Conservation (phyloP, 2,329 filamentous ascomycete genomes). For the Aspergillus tanneri region DNA sequence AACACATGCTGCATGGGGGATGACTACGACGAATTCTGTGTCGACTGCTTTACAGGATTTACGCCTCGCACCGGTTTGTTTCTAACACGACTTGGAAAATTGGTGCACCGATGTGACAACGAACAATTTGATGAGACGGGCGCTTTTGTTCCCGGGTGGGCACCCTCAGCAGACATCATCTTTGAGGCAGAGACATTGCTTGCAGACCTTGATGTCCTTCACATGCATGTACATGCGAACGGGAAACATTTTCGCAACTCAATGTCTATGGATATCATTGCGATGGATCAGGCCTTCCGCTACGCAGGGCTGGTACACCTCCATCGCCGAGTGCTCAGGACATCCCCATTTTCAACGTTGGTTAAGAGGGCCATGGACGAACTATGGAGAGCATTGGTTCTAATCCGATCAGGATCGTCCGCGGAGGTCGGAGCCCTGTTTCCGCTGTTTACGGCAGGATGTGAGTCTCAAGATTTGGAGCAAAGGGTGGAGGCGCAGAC, state of each 20-base stretch:
- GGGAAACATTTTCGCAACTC: constrained; percentile 42
- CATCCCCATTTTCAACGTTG: constrained; percentile 55
- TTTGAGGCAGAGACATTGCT: constrained; percentile 61
- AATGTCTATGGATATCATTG: constrained; percentile 52
- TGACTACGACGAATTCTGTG: constrained; percentile 63
- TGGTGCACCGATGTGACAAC: constrained; percentile 67
- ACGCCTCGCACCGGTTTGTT: constrained; percentile 69
- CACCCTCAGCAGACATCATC: constrained; percentile 55
- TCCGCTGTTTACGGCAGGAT: constrained; percentile 80
- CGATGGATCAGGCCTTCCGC: constrained; percentile 76
- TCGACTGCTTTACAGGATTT: constrained; percentile 80
- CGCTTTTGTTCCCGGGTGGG: constrained; percentile 57
- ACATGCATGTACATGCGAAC: constrained; percentile 39
- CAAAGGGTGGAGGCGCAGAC: constrained; percentile 63
- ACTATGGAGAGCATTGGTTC: constrained; percentile 62
- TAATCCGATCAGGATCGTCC: constrained; percentile 64
- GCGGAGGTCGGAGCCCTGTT: constrained; percentile 76
- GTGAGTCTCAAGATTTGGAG: constrained; percentile 60
- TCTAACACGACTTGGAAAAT: constrained; percentile 68
- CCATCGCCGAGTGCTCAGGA: constrained; percentile 68
- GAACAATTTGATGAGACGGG: constrained; percentile 60
- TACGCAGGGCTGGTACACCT: constrained; percentile 76
- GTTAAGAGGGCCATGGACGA: constrained; percentile 64
- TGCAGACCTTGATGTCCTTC: constrained; percentile 59
- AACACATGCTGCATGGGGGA: constrained; percentile 52